These are phyloP conservation scores for Rhizopus stolonifer DNA, from an alignment of 371 early-diverging fungal genomes.

Conservation along the genomic window DNA sequence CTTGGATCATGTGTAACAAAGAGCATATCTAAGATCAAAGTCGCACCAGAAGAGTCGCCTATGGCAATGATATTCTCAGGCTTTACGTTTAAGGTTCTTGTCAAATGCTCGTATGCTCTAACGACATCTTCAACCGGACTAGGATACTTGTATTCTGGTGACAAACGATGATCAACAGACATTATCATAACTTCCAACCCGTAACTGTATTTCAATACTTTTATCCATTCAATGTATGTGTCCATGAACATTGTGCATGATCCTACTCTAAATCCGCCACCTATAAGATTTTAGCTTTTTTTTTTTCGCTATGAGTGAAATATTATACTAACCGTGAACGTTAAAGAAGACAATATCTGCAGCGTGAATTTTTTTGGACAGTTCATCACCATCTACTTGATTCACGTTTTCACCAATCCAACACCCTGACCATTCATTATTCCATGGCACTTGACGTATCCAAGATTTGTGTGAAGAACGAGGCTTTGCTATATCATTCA, in stretches of 20 bases:
- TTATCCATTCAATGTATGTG: slow-evolving; percentile 42
- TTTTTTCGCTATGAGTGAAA: background rate
- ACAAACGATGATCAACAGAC: slow-evolving; percentile 42
- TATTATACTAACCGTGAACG: slow-evolving; percentile 35
- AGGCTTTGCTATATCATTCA: slow-evolving; percentile 43
- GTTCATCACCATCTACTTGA: slow-evolving; percentile 18
- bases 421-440: slow-evolving; percentile 41
- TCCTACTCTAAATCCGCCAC: slow-evolving; percentile 46
- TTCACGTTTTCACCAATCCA: slow-evolving; percentile 44
- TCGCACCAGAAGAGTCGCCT: slow-evolving; percentile 41
- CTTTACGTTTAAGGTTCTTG: slow-evolving; percentile 23
- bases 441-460: slow-evolving; percentile 40
- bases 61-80: slow-evolving; percentile 30
- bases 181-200: slow-evolving; percentile 42
- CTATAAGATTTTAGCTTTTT: slow-evolving; percentile 8
- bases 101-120: slow-evolving; percentile 40
- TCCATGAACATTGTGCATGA: slow-evolving; percentile 41
- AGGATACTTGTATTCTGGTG: slow-evolving; percentile 46
- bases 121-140: slow-evolving; percentile 44
- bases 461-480: slow-evolving; percentile 38
- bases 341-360: slow-evolving; percentile 43
- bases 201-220: slow-evolving; percentile 30
- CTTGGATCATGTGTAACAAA: slow-evolving; percentile 44
- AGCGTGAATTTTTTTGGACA: slow-evolving; percentile 28
- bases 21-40: slow-evolving; percentile 37